phyloP scores from a whole-genome alignment of 2,329 filamentous ascomycete species.

The Fusarium buharicum region DNA sequence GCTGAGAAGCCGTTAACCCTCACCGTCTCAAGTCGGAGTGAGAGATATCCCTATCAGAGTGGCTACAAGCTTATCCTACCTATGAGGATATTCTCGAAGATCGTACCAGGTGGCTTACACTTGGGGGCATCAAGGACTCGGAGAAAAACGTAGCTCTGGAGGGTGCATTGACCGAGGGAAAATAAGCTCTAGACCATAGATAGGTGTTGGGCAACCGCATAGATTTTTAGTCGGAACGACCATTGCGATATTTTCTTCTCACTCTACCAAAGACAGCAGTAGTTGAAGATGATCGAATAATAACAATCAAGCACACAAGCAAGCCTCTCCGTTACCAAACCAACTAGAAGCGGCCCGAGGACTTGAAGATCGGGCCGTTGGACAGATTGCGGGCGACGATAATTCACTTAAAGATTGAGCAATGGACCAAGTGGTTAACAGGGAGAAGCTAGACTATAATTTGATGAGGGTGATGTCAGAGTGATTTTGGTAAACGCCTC shows the following conservation, averaged over 20 bases:
- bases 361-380: slow-evolving; percentile 34
- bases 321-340: slow-evolving; percentile 1
- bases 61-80: slow-evolving; percentile 1
- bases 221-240: slow-evolving; percentile 14
- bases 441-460: slow-evolving; percentile 3
- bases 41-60: slow-evolving; percentile 8
- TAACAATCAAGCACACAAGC: slow-evolving; percentile 6
- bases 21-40: slow-evolving; percentile 6
- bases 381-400: slow-evolving; percentile 13
- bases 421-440: slow-evolving; percentile 6
- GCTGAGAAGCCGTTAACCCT: slow-evolving; percentile 8
- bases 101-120: slow-evolving; percentile 31
- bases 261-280: slow-evolving; percentile 4
- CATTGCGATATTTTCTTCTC: slow-evolving; percentile 28
- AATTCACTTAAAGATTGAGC: slow-evolving; percentile 1
- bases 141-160: slow-evolving; percentile 31
- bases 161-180: slow-evolving; percentile 10
- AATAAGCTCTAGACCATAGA: slow-evolving; percentile 32
- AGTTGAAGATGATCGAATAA: slow-evolving; percentile 7
- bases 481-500: slow-evolving; percentile 30
- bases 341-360: slow-evolving; percentile 38
- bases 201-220: not conserved
- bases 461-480: slow-evolving; percentile 29
- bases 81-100: slow-evolving; percentile 7
- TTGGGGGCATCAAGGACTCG: slow-evolving; percentile 5